Evolutionary conservation across 441 rosid genomes (phyloP), one percentile per base, ranked within the genome.

Genomic region (Cnidoscolus chayamansa): DNA sequence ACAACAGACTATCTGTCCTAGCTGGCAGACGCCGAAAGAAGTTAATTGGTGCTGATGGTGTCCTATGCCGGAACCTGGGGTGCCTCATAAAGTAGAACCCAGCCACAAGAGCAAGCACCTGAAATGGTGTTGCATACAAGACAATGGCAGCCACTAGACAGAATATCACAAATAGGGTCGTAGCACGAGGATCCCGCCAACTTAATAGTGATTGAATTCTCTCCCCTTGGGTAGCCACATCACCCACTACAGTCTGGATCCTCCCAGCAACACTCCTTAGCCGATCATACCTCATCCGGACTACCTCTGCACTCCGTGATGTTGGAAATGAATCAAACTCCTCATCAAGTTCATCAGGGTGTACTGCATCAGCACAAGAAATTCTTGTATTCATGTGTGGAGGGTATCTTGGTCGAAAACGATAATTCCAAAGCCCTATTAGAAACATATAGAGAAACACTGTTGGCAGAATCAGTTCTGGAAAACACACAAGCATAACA

Each of bases 121-220:
- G 91, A 72, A 91, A 86, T 30, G 99, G 95, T 1, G 88, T 86
- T 70, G 79, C 84, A 65, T 86, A 95, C 81, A 90, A 65, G 50
- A 89, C 86, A 45, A 87, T 58, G 35, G 97, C 93, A 51, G 87
- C 86, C 58, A 83, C 54, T 11, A 95, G 72, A 79, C 96, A 91
- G 64, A 87, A 76, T 5, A 77, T 78, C 84, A 92, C 63, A 73
- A 86, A 95, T 48, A 91, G 75, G 2, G 86, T 70, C 0, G 99
- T 88, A 48, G 98, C 99, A 0, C 99, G 93, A 16, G 96, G 96
- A 81, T 92, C 98, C 58, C 97, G 84, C 99, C 97, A 95, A 74
- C 91, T 91, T 74, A 92, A 68, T 15, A 92, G 77, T 17, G 91
- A 89, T 35, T 87, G 94, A 74, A 90, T 7, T 77, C 99, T 80